Conservation (phyloP, 2,329 filamentous ascomycete species). For the Periconia sp. region DNA sequence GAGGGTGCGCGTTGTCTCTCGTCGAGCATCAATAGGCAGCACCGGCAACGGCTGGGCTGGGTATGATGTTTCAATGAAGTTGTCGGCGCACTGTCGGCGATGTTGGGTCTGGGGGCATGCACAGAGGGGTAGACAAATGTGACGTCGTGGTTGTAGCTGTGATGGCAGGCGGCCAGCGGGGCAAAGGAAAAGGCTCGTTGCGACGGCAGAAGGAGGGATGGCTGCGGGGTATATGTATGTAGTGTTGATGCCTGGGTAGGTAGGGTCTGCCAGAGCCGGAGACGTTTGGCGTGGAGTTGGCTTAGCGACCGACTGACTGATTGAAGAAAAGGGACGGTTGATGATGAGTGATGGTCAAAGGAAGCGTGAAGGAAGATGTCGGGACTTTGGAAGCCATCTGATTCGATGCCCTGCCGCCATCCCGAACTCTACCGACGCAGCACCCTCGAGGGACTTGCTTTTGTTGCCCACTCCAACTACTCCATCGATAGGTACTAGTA, state of each 20-base stretch:
- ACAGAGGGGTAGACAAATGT: neutral
- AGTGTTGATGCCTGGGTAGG: neutral
- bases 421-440: constrained; percentile 4
- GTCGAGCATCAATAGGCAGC: constrained; percentile 27
- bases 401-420: constrained; percentile 9
- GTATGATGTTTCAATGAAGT: neutral
- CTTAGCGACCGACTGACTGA: no score
- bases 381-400: constrained; percentile 24
- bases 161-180: neutral
- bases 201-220: constrained; percentile 1
- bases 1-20: constrained; percentile 23
- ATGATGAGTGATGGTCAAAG: constrained; percentile 17
- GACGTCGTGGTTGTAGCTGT: neutral
- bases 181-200: constrained; percentile 2
- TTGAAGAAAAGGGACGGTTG: constrained; percentile 1
- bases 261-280: neutral
- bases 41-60: neutral
- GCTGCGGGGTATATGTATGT: constrained; percentile 1
- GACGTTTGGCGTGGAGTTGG: neutral
- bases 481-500: neutral
- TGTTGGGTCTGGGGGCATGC: constrained; percentile 8
- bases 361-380: constrained; percentile 25
- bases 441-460: neutral
- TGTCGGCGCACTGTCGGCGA: constrained; percentile 4
- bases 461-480: neutral